Conservation (phyloP, 257 asterid species). For the Ophiorrhiza pumila region DNA sequence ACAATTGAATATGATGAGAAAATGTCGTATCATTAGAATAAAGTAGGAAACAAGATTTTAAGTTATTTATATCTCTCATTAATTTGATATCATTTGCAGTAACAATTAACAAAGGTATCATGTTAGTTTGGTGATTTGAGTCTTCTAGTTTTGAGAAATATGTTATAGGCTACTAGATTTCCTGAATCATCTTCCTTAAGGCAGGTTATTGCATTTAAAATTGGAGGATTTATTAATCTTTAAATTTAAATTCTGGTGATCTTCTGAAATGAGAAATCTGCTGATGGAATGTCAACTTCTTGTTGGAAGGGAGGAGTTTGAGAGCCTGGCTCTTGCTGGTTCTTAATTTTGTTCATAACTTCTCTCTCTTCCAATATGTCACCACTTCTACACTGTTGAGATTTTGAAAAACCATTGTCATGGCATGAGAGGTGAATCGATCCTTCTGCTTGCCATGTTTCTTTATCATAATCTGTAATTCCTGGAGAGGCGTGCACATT, state of each 20-base stretch:
- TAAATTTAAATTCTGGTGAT: slow-evolving; percentile 17
- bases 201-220: background rate
- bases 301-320: slow-evolving; percentile 9
- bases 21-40: background rate
- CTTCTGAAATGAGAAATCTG: slow-evolving; percentile 30
- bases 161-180: background rate
- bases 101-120: background rate
- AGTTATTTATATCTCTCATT: background rate
- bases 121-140: background rate
- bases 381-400: background rate
- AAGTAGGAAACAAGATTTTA: background rate
- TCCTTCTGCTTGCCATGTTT: slow-evolving; percentile 26
- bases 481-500: slow-evolving; percentile 11
- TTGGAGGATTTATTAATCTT: background rate
- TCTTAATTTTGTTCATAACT: background rate
- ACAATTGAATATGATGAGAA: background rate
- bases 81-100: background rate
- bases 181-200: background rate
- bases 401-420: background rate
- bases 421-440: background rate
- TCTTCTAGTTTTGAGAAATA: background rate
- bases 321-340: background rate
- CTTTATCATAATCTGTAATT: slow-evolving; percentile 11
- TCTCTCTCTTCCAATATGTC: background rate
- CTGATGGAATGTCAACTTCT: slow-evolving; percentile 17